A percentile compares a stretch with the other conserved stretches of the same genome.
Conservation (phyloP, 1,284 basidiomycete genomes). For the Coriolopsis trogii region DNA sequence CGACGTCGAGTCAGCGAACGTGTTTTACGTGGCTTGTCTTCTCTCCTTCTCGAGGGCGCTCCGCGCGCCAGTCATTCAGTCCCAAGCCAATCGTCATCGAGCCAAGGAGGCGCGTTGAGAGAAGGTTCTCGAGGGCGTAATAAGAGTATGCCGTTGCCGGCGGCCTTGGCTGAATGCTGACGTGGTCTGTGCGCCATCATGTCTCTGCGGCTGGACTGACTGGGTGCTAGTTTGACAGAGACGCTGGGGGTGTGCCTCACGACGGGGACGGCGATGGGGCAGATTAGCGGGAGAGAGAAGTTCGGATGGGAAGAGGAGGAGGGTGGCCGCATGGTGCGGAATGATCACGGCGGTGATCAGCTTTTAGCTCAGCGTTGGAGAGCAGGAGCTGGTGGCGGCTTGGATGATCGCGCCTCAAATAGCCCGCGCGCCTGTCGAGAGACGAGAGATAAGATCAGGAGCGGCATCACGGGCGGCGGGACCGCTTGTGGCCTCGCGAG, state of each 20-base stretch:
- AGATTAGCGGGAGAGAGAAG: not conserved
- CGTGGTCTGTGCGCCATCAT: not conserved
- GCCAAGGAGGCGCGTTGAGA: no score
- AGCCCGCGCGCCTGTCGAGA: no score
- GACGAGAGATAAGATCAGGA: not conserved
- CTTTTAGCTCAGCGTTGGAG: not conserved
- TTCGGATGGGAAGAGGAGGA: not conserved
- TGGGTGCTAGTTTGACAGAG: not conserved
- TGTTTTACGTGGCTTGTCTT: not conserved
- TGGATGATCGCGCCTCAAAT: not conserved
- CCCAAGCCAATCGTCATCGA: not conserved
- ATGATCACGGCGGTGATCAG: conserved; percentile 4
- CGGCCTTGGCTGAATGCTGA: not conserved
- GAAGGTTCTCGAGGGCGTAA: no score
- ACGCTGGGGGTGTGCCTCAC: not conserved
- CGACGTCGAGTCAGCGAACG: not conserved
- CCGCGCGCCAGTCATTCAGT: not conserved
- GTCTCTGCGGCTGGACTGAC: not conserved
- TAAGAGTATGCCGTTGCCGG: not conserved
- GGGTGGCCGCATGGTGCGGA: not conserved
- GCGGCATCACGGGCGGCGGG: conserved; percentile 6
- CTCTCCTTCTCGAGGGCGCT: not conserved
- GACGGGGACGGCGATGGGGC: not conserved
- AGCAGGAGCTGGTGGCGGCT: conserved; percentile 1
- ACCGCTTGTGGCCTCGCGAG: not conserved